Evolutionary conservation across 768 basidiomycete species (phyloP).

Genomic region (Pleurotus ostreatus): DNA sequence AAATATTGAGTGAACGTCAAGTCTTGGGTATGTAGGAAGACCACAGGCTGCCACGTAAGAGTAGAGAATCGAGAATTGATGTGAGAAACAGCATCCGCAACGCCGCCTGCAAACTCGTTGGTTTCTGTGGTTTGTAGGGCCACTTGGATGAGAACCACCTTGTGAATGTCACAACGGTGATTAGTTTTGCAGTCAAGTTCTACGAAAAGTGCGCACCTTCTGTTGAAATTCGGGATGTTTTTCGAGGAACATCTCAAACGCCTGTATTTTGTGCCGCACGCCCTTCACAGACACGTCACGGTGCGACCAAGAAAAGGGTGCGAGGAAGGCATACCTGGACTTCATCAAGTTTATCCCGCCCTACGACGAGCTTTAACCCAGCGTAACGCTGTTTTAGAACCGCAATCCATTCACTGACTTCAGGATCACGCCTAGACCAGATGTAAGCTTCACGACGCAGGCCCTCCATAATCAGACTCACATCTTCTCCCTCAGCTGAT

Average conservation of each 20-base stretch:
- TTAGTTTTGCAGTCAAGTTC: too few species aligned
- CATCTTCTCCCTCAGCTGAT: slow-evolving; percentile 62
- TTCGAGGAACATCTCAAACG: slow-evolving; percentile 80
- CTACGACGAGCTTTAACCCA: slow-evolving; percentile 85
- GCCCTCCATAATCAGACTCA: slow-evolving; percentile 27
- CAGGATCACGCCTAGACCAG: slow-evolving; percentile 54
- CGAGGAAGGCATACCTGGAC: slow-evolving; percentile 46
- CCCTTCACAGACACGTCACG: slow-evolving; percentile 33
- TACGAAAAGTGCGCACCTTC: slow-evolving; percentile 37
- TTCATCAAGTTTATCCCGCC: slow-evolving; percentile 85
- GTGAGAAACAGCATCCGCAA: slow-evolving; percentile 71
- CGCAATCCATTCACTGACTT: slow-evolving; percentile 80
- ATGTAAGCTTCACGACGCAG: too few species aligned
- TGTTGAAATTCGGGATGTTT: slow-evolving; percentile 77
- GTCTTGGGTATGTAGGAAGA: slow-evolving; percentile 82
- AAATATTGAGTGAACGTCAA: slow-evolving; percentile 85
- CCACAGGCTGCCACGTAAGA: slow-evolving; percentile 82
- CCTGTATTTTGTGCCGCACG: slow-evolving; percentile 77
- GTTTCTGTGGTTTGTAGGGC: slow-evolving; percentile 79
- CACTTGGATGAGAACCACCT: slow-evolving; percentile 84
- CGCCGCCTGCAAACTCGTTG: slow-evolving; percentile 70
- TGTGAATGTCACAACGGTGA: neutral
- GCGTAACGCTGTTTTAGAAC: slow-evolving; percentile 77
- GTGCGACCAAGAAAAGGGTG: too few species aligned
- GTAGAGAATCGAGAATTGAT: slow-evolving; percentile 83